A percentile compares a stretch with the other conserved stretches of the same genome.
These are phyloP conservation scores for Acanthamoeba sp. DNA, from an alignment of 208 protist genomes.

Conservation along the genomic window DNA sequence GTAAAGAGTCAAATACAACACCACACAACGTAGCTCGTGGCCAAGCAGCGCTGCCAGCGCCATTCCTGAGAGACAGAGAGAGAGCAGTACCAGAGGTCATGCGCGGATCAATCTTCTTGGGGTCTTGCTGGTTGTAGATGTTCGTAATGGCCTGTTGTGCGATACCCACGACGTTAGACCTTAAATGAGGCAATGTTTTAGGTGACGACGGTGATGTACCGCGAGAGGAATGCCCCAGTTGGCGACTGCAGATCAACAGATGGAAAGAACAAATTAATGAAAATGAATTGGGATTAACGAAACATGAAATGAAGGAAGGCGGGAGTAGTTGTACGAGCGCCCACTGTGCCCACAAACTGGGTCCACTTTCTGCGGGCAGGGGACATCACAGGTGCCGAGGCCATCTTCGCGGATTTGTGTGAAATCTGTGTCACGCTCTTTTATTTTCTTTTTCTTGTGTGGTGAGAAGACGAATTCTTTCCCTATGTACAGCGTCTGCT, in stretches of 20 bases:
- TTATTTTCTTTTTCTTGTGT: background rate
- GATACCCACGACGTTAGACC: background rate
- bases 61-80: background rate
- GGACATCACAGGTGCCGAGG: background rate
- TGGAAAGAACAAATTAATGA: background rate
- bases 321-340: background rate
- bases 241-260: constrained; percentile 15
- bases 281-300: background rate
- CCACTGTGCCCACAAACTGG: constrained; percentile 26
- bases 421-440: background rate
- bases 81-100: constrained; percentile 78
- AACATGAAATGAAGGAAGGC: background rate
- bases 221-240: constrained; percentile 78
- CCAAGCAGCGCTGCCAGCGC: background rate
- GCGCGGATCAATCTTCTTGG: constrained; percentile 76
- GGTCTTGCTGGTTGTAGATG: constrained; percentile 75
- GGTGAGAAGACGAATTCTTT: too few relatives aligned
- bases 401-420: background rate
- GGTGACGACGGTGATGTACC: background rate
- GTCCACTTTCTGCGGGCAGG: constrained; percentile 29
- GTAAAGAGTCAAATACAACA: background rate
- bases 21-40: too few relatives aligned
- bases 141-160: constrained; percentile 68
- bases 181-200: too few relatives aligned
- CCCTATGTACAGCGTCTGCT: background rate